Conservation (phyloP, 192 early-diverging fungal species). For the Umbelopsis sp. region DNA sequence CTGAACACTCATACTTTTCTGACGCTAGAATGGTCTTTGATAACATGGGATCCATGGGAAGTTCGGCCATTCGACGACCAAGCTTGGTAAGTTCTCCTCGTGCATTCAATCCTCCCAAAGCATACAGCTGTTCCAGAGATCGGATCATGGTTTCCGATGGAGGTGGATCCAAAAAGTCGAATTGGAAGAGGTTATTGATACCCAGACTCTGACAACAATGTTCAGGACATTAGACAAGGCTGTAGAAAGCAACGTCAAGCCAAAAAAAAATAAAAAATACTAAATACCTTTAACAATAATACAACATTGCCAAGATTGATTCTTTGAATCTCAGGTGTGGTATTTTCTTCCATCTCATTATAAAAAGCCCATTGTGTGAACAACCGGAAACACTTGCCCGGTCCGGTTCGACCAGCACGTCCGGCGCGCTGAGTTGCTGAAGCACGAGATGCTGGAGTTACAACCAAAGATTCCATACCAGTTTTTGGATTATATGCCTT, state of each 20-base stretch:
- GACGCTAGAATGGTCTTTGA: slow-evolving; percentile 90
- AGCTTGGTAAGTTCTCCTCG: slow-evolving; percentile 93
- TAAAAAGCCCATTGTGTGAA: slow-evolving; percentile 91
- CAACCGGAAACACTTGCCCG: slow-evolving; percentile 96
- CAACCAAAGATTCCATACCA: slow-evolving; percentile 97
- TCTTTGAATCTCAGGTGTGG: slow-evolving; percentile 95
- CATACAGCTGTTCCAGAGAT: slow-evolving; percentile 90
- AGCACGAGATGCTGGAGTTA: slow-evolving; percentile 93
- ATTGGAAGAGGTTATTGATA: slow-evolving; percentile 95
- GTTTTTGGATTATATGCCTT: slow-evolving; percentile 92
- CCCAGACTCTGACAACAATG: slow-evolving; percentile 70
- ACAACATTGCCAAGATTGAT: slow-evolving; percentile 93
- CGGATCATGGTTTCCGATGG: slow-evolving; percentile 89
- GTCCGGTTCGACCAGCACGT: slow-evolving; percentile 93
- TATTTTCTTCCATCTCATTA: slow-evolving; percentile 95
- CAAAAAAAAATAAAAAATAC: no score
- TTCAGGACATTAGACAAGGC: neutral
- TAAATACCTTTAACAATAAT: slow-evolving; percentile 77
- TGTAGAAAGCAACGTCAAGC: no score
- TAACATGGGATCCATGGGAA: slow-evolving; percentile 95
- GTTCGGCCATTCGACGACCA: slow-evolving; percentile 97
- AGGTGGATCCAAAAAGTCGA: slow-evolving; percentile 99
- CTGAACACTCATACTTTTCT: slow-evolving; percentile 92
- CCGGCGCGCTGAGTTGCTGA: slow-evolving; percentile 94
- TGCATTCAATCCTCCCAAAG: slow-evolving; percentile 90